A percentile compares a stretch with the other conserved stretches of the same genome.
phyloP scores from a whole-genome alignment of 441 rosid genomes.

The Euphorbia celastroides region DNA sequence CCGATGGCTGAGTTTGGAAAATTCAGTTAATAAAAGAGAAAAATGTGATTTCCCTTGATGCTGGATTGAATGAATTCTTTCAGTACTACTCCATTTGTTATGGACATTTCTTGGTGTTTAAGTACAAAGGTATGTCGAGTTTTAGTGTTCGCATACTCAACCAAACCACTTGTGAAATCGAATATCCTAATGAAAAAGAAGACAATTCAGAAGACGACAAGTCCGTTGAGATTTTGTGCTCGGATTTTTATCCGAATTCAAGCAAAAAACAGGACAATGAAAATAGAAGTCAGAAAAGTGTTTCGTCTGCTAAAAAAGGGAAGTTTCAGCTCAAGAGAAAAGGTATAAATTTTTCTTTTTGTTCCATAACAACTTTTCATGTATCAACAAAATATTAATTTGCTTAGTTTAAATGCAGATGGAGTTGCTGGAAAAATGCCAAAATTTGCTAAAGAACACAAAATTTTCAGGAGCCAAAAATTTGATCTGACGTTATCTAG shows the following conservation, averaged over 20 bases:
- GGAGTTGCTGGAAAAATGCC: no score
- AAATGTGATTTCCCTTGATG: slow-evolving; percentile 6
- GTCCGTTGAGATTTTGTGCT: neutral
- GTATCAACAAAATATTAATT: no score
- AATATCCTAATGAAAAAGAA: neutral
- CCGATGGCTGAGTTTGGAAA: slow-evolving; percentile 7
- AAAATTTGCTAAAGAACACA: no score
- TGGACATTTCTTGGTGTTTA: slow-evolving; percentile 20
- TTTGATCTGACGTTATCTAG: neutral
- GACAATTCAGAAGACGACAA: neutral
- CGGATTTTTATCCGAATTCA: no score
- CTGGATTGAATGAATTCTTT: slow-evolving; percentile 23
- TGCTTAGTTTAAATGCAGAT: no score
- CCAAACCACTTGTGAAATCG: slow-evolving; percentile 12
- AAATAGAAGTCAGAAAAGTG: no score
- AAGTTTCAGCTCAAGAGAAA: no score
- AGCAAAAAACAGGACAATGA: no score
- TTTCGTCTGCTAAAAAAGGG: no score
- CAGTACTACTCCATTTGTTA: slow-evolving; percentile 14
- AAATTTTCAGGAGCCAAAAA: no score
- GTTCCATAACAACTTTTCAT: no score
- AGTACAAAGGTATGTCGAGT: slow-evolving; percentile 17
- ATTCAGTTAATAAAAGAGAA: neutral
- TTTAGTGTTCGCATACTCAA: slow-evolving; percentile 13
- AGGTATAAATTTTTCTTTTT: no score